Base-by-base conservation (phyloP, 2,329 filamentous ascomycete genomes). In the Exophiala phaeomuriformis region DNA sequence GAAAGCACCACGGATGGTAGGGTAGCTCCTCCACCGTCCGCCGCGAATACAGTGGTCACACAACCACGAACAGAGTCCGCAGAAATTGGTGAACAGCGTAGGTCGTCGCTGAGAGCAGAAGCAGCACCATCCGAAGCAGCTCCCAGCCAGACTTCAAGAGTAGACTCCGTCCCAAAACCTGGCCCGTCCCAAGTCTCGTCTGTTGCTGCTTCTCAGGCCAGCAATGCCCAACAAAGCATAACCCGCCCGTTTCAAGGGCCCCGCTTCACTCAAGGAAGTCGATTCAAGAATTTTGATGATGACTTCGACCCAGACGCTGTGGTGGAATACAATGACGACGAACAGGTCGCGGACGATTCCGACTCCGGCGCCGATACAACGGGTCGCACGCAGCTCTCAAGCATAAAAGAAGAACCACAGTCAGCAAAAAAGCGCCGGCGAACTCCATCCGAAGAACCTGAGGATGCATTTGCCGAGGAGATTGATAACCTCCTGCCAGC, bases 401-500 rank as follows among this genome's bases (percentile, higher is more conserved):
- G 51, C 35, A 40, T 59, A 52, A 49, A 64, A 56, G 55, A 64
- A 49, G 31, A 64, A 62, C 49, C 56, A 30, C 64, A 64, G 12
- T 43, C 63, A 37, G 48, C 56, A 3, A 58, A 61, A 19, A 65
- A 67, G 37, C 60, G 64, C 42, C 63, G 55, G 32, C 69, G 67
- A 50, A 63, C 64, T 27, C 57, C 63, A 2, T 57, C 60, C 32
- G 60, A 62, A 28, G 48, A 64, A 2, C 61, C 67, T 29, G 63
- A 67, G 8, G 65, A 64, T 10, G 56, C 69, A 8, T 64, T 69
- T 33, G 68, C 70, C 35, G 71, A 80, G 50, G 79, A 85, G 42
- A 69, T 86, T 5, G 80, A 91, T 67, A 83, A 89, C 9, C 79
- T 95, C 51, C 82, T 90, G 1, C 87, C 90, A 0, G 88, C 84